These are phyloP conservation scores for Phytomonas francai DNA, from an alignment of 208 protist species.

Conservation along the genomic window DNA sequence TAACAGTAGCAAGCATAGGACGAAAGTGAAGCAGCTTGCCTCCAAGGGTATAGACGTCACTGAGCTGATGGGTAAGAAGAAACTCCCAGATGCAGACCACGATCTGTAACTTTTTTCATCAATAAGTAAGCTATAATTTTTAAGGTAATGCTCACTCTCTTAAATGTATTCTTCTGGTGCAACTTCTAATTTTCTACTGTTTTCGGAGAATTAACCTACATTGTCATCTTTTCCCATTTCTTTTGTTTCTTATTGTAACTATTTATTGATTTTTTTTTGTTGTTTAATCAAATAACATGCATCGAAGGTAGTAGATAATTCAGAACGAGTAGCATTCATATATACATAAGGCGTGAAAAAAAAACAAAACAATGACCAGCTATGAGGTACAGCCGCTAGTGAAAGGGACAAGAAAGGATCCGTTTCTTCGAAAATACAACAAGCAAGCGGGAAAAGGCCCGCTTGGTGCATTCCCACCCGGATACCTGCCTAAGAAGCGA, in stretches of 20 bases:
- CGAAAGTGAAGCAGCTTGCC: slow-evolving; percentile 76
- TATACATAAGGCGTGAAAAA: neutral
- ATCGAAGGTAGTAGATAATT: neutral
- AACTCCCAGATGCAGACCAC: neutral
- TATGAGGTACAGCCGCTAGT: slow-evolving; percentile 88
- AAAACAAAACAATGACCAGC: slow-evolving; percentile 34
- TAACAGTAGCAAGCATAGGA: slow-evolving; percentile 85
- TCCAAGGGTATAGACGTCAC: slow-evolving; percentile 69
- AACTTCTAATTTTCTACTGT: slow-evolving; percentile 1
- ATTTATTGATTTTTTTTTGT: slow-evolving; percentile 3
- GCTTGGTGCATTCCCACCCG: slow-evolving; percentile 74
- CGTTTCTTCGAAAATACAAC: slow-evolving; percentile 63
- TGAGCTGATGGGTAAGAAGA: slow-evolving; percentile 52
- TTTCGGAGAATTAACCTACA: slow-evolving; percentile 2
- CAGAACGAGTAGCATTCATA: neutral
- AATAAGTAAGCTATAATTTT: slow-evolving; percentile 6
- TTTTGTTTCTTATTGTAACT: slow-evolving; percentile 7
- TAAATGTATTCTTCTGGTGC: neutral
- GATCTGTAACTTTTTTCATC: neutral
- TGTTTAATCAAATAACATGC: neutral
- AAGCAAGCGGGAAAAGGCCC: slow-evolving; percentile 71
- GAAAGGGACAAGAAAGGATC: slow-evolving; percentile 85
- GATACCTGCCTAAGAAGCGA: slow-evolving; percentile 34
- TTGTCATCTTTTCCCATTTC: slow-evolving; percentile 9
- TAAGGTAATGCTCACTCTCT: neutral